Base-by-base conservation (phyloP, 768 basidiomycete genomes). In the Rhodotorula toruloides region DNA sequence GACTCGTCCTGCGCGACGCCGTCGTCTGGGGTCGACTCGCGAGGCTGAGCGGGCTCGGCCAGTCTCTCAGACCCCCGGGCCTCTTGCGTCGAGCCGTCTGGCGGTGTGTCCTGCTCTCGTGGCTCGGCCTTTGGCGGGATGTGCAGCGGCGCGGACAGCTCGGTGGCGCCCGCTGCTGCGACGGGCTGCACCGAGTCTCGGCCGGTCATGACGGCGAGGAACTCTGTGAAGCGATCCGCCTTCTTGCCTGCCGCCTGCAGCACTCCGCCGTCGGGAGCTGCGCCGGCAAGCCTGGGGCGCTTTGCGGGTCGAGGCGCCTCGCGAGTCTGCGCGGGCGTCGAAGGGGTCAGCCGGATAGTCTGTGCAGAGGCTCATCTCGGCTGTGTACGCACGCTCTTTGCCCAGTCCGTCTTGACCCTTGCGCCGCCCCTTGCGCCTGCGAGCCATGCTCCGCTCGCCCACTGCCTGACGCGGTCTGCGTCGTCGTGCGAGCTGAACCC, bases 381-480 rank as follows among this genome's bases (percentile, higher is more conserved):
- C n/a, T n/a, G n/a, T n/a, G n/a, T 27, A 80, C 85, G 71, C 74
- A 92, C 93, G 76, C 91, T 86, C 25, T 79, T 78, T 0, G 93
- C 84, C 37, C 90, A 76, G 31, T 84, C 81, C 5, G 93, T 91
- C 62, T 77, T 84, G 54, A 97, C 84, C 67, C 86, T 83, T 14
- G 86, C 83, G 12, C 89, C 87, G 52, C 87, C 90, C 5, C 29
- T 32, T 2, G 37, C 44, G 19, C 70, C 65, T 22, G 44, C 44
- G 36, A 97, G 82, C 76, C 87, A 98, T 0, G 87, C 89, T 31
- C 83, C 81, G 76, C 93, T 85, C 71, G 88, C 93, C 87, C 88
- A 98, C 42, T 86, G 83, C 75, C 83, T 84, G 0, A 89, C 92
- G 9, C 81, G 80, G 11, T 78, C 62, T 0, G 94, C 94, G 64